Evolutionary conservation across 2,329 filamentous ascomycete genomes (phyloP).

Genomic region (Alternaria ventricosa): DNA sequence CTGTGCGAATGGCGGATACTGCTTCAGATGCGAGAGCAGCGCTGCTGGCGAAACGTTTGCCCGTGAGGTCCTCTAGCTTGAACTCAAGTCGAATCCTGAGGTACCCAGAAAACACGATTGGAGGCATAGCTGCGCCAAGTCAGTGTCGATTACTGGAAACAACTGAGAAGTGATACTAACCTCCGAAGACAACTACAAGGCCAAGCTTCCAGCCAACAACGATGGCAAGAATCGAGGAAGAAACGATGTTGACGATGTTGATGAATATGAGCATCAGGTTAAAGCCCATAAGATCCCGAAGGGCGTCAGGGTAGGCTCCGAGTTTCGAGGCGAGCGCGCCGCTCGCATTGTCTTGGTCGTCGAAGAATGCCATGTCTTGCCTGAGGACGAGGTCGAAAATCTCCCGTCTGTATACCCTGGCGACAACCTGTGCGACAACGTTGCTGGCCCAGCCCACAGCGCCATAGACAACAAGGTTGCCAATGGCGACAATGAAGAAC

Average conservation of each 20-base stretch:
- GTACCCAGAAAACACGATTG: slow-evolving; percentile 66
- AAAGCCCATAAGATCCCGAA: slow-evolving; percentile 85
- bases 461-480: slow-evolving; percentile 54
- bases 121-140: slow-evolving; percentile 21
- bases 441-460: slow-evolving; percentile 56
- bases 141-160: neutral
- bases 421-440: slow-evolving; percentile 51
- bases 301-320: slow-evolving; percentile 76
- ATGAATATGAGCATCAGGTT: slow-evolving; percentile 87
- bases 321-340: slow-evolving; percentile 78
- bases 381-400: slow-evolving; percentile 88
- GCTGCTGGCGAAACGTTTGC: slow-evolving; percentile 60
- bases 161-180: neutral
- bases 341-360: slow-evolving; percentile 84
- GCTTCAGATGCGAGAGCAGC: slow-evolving; percentile 92
- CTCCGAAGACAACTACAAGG: slow-evolving; percentile 75
- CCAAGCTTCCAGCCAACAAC: slow-evolving; percentile 87
- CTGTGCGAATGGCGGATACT: slow-evolving; percentile 90
- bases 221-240: slow-evolving; percentile 73
- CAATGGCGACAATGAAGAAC: slow-evolving; percentile 63
- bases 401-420: slow-evolving; percentile 46
- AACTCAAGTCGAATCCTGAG: slow-evolving; percentile 90
- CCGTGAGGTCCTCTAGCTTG: slow-evolving; percentile 76
- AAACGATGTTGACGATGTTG: slow-evolving; percentile 78
- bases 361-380: slow-evolving; percentile 93